Evolutionary conservation across 139 green algal species (phyloP).

Genomic region (Chlorella vulgaris): DNA sequence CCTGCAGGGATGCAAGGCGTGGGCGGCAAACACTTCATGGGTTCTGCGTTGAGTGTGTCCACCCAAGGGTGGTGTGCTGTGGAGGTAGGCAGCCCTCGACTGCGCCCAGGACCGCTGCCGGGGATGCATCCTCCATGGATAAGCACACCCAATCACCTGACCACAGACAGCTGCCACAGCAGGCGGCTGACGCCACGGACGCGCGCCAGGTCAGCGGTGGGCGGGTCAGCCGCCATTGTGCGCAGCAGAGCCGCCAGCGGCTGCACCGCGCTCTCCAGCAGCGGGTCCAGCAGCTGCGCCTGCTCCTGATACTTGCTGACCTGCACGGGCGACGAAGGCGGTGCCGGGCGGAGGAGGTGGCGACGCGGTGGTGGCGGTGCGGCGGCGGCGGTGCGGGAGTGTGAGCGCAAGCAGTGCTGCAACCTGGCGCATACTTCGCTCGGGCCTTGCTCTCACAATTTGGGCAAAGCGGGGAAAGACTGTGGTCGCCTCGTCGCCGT

Average conservation of each 20-base stretch:
- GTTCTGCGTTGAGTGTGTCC: not conserved
- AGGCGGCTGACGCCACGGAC: constrained; percentile 61
- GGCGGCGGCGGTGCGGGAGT: not conserved
- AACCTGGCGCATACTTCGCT: too few relatives aligned
- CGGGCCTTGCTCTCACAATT: too few relatives aligned
- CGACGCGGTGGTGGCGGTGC: not conserved
- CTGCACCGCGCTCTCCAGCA: constrained; percentile 80
- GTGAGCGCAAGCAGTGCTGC: not conserved
- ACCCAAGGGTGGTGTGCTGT: too few relatives aligned
- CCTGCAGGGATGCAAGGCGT: constrained; percentile 26
- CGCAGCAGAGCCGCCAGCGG: constrained; percentile 74
- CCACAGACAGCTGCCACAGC: constrained; percentile 79
- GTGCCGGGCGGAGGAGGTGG: not conserved
- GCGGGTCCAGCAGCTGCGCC: constrained; percentile 90
- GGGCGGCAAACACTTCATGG: not conserved
- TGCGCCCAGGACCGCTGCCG: too few relatives aligned
- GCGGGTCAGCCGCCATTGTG: not conserved
- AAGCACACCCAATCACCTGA: constrained; percentile 51
- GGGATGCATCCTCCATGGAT: too few relatives aligned
- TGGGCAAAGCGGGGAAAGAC: constrained; percentile 54
- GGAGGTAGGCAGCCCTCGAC: too few relatives aligned
- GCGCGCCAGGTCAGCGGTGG: not conserved
- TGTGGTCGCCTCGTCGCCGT: constrained; percentile 26
- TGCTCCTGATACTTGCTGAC: constrained; percentile 96
- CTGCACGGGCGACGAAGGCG: constrained; percentile 49